These are phyloP conservation scores for Nemania sp. DNA, from an alignment of 2,329 filamentous ascomycete species.

Conservation along the genomic window DNA sequence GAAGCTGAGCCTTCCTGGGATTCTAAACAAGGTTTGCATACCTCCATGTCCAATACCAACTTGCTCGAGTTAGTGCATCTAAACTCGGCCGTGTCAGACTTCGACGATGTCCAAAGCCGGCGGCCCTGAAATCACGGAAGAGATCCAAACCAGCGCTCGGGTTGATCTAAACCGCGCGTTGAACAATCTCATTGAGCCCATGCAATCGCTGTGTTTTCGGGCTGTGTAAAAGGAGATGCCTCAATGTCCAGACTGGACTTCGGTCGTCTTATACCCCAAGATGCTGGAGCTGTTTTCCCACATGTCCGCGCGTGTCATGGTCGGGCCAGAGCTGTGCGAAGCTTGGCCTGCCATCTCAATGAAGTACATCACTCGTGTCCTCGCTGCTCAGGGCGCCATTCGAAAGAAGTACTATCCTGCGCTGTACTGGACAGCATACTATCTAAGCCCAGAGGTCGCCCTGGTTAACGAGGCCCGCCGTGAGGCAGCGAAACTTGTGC, in stretches of 20 bases:
- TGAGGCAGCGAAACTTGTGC: conserved; percentile 29
- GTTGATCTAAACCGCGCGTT: conserved; percentile 21
- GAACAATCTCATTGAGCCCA: conserved; percentile 26
- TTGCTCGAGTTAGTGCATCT: not conserved
- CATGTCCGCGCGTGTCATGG: conserved; percentile 33
- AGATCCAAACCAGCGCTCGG: conserved; percentile 20
- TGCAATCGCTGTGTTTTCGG: conserved; percentile 22
- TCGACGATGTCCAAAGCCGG: conserved; percentile 23
- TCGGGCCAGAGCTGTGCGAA: conserved; percentile 27
- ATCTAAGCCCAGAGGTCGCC: conserved; percentile 27
- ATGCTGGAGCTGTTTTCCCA: conserved; percentile 24
- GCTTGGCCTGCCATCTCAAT: conserved; percentile 27
- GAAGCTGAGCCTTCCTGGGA: conserved; percentile 19
- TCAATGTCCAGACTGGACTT: conserved; percentile 21
- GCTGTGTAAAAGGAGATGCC: conserved; percentile 22
- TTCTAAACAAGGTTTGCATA: conserved; percentile 18
- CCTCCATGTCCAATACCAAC: not conserved
- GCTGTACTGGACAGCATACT: conserved; percentile 31
- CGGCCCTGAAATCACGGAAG: conserved; percentile 23
- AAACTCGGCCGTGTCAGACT: conserved; percentile 2
- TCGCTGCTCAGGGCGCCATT: conserved; percentile 26
- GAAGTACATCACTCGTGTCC: conserved; percentile 25
- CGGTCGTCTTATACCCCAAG: conserved; percentile 23
- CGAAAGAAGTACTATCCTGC: conserved; percentile 25
- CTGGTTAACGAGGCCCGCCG: conserved; percentile 19